Base-by-base conservation (phyloP, 208 protist species). In the Crithidia mellificae region DNA sequence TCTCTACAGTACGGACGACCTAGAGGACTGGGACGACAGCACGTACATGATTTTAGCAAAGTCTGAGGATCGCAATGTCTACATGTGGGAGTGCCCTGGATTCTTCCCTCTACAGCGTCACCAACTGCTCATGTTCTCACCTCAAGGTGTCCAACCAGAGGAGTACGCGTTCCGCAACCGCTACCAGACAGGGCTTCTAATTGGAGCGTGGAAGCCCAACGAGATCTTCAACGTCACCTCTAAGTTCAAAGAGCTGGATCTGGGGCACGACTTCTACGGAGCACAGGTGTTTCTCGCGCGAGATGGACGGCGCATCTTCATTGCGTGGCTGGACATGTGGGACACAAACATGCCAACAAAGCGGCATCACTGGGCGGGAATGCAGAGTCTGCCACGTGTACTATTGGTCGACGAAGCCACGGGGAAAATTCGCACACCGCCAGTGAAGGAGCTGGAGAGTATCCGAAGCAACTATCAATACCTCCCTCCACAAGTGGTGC, bases 1-100 rank as follows among this genome's bases (percentile, higher is more conserved):
- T n/a, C 71, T 89, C 2, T 85, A 89, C 55, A 84, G 58, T 56
- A 89, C 83, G 8, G 83, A 89, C 46, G 83, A 89, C 44, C 44
- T 84, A 14, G 79, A 89, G 46, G 83, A 89, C 46, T 89, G 83
- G 80, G 83, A 89, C 44, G 83, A 89, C 54, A 85, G 83, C 50
- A 82, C 68, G 30, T 84, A 76, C 64, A 83, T 72, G 24, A 71
- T 89, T 20, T 36, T 89, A 8, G 65, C 73, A 25, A 89, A 89
- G 41, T 69, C 68, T 0, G 80, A 89, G 14, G 80, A 89, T 27
- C 66, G 73, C 12, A 89, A 89, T 32, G 72, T 89, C 8, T 84
- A 72, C 59, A 85, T 83, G 83, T 85, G 78, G 70, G 79, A 85
- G 49, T 80, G 71, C 50, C 79, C 83, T 11, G 74, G 84, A 4